A percentile compares a stretch with the other conserved stretches of the same genome.
Evolutionary conservation across 2,329 filamentous ascomycete genomes (phyloP).

Genomic region (Colletotrichum sublineola): DNA sequence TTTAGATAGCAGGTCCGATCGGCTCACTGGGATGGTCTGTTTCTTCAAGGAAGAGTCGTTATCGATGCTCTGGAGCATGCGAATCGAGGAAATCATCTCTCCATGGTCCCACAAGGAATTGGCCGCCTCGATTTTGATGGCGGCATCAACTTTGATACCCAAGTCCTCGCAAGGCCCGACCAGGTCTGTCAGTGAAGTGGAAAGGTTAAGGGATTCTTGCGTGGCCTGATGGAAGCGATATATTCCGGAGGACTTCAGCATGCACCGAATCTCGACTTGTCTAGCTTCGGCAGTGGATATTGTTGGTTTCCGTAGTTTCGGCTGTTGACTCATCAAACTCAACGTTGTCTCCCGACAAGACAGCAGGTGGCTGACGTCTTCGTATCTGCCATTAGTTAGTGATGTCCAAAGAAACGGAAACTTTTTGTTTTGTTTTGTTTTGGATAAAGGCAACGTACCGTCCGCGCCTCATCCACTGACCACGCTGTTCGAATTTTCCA

Average conservation of each 20-base stretch:
- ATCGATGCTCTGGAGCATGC: slow-evolving; percentile 84
- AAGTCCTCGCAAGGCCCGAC: slow-evolving; percentile 76
- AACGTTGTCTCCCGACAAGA: slow-evolving; percentile 87
- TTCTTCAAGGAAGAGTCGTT: slow-evolving; percentile 71
- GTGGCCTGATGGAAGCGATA: slow-evolving; percentile 84
- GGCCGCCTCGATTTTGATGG: slow-evolving; percentile 84
- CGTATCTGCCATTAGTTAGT: slow-evolving; percentile 65
- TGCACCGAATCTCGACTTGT: slow-evolving; percentile 80
- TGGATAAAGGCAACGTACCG: slow-evolving; percentile 65
- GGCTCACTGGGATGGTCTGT: slow-evolving; percentile 79
- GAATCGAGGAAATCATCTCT: slow-evolving; percentile 89
- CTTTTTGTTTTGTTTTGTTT: too few species aligned
- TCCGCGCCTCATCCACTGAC: slow-evolving; percentile 85
- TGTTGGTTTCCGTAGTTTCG: slow-evolving; percentile 71
- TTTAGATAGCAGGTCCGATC: slow-evolving; percentile 85
- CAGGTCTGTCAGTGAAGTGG: slow-evolving; percentile 85
- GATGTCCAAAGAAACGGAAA: slow-evolving; percentile 35
- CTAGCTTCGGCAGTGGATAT: slow-evolving; percentile 74
- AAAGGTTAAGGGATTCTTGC: slow-evolving; percentile 88
- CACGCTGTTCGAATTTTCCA: slow-evolving; percentile 72
- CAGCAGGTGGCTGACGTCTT: slow-evolving; percentile 83
- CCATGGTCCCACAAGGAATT: slow-evolving; percentile 95
- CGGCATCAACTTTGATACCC: slow-evolving; percentile 83
- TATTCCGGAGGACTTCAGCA: slow-evolving; percentile 80
- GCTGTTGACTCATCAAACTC: slow-evolving; percentile 80